Evolutionary conservation across 306 rosid genomes (phyloP).

Genomic region (Fragaria vesca): DNA sequence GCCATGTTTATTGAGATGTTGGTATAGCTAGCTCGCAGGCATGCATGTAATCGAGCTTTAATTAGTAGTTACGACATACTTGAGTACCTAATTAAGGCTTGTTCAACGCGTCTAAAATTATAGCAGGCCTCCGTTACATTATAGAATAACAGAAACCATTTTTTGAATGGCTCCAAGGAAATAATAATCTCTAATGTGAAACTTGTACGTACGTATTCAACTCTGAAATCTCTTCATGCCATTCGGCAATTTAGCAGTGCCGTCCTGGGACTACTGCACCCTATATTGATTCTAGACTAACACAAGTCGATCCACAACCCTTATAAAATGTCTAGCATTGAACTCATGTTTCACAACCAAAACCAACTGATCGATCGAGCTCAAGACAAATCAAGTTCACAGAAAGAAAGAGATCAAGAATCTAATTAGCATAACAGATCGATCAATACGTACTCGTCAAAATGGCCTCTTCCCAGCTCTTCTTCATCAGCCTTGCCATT

Average conservation of each 20-base stretch:
- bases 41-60: too few species aligned
- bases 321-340: background rate
- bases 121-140: background rate
- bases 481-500: slow-evolving; percentile 15
- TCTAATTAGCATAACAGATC: background rate
- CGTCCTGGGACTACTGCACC: background rate
- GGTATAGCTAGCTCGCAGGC: background rate
- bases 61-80: too few species aligned
- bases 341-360: background rate
- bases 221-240: background rate
- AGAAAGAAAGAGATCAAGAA: background rate
- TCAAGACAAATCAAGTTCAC: background rate
- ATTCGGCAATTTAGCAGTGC: background rate
- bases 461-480: slow-evolving; percentile 27
- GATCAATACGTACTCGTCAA: too few species aligned
- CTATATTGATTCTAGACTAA: background rate
- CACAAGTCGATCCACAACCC: background rate
- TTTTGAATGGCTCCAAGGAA: background rate
- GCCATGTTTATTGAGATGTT: background rate
- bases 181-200: background rate
- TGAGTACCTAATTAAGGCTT: background rate
- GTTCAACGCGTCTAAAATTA: background rate
- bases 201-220: background rate
- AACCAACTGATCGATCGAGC: background rate
- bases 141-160: background rate